Conservation (phyloP, 2,329 filamentous ascomycete genomes). For the Venturia asperata region DNA sequence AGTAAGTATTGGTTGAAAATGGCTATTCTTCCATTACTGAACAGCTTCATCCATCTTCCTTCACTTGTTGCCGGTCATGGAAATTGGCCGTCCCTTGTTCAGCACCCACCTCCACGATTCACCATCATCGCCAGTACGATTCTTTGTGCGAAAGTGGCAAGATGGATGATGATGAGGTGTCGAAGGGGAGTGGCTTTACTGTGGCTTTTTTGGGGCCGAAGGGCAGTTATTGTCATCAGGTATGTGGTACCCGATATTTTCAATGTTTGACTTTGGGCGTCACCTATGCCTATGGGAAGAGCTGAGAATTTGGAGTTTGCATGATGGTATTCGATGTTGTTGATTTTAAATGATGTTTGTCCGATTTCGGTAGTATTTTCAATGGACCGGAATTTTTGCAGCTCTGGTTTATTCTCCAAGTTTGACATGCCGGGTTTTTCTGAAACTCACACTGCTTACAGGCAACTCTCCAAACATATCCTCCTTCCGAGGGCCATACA, state of each 20-base stretch:
- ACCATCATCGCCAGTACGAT: not conserved
- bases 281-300: not conserved
- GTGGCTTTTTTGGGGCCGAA: constrained; percentile 20
- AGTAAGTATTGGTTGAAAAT: too few species aligned
- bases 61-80: not conserved
- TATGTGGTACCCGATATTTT: not conserved
- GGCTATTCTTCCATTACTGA: too few species aligned
- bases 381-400: not conserved
- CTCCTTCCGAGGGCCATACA: not conserved
- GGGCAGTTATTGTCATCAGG: constrained; percentile 21
- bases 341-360: not conserved
- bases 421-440: not conserved
- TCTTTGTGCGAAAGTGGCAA: not conserved
- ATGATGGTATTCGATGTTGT: not conserved
- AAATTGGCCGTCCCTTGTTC: not conserved
- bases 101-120: not conserved
- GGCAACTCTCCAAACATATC: constrained; percentile 20
- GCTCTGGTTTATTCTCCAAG: not conserved
- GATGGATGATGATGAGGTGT: not conserved
- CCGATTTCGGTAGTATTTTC: too few species aligned
- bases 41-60: not conserved
- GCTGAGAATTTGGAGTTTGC: not conserved
- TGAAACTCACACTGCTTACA: not conserved
- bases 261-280: too few species aligned
- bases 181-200: not conserved